Evolutionary conservation across 2,329 filamentous ascomycete species (phyloP).

Genomic region (Colletotrichum graminicola): DNA sequence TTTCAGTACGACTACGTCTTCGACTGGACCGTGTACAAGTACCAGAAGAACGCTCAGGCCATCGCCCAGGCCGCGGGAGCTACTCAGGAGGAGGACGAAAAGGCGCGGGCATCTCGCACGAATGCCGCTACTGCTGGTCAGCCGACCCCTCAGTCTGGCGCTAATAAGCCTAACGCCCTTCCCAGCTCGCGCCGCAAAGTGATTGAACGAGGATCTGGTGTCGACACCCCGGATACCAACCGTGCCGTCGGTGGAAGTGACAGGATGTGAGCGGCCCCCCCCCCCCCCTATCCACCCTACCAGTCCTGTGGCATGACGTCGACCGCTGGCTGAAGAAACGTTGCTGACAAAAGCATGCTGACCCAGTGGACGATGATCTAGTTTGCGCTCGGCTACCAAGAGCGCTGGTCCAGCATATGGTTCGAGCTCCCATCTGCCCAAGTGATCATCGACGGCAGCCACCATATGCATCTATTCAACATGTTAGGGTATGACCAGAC

Average conservation of each 20-base stretch:
- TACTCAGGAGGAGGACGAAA: constrained; percentile 78
- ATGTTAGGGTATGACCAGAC: constrained; percentile 44
- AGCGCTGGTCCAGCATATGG: constrained; percentile 66
- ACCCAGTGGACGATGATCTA: constrained; percentile 85
- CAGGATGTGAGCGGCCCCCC: constrained; percentile 94
- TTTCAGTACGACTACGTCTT: constrained; percentile 99
- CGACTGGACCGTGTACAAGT: constrained; percentile 99
- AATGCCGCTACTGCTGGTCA: constrained; percentile 74
- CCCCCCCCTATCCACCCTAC: constrained; percentile 85
- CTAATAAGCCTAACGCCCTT: constrained; percentile 78
- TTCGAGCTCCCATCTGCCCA: constrained; percentile 57
- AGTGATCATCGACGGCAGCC: constrained; percentile 53
- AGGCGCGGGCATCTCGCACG: constrained; percentile 76
- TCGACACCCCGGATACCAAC: constrained; percentile 79
- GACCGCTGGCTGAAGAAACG: constrained; percentile 80
- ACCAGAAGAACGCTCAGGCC: constrained; percentile 95
- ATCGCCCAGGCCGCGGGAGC: constrained; percentile 83
- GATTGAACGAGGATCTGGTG: constrained; percentile 74
- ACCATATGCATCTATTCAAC: constrained; percentile 43
- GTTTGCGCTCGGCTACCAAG: constrained; percentile 86
- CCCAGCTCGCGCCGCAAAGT: constrained; percentile 87
- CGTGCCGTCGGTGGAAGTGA: constrained; percentile 84
- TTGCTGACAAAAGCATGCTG: constrained; percentile 81
- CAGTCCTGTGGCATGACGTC: constrained; percentile 58
- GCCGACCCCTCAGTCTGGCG: constrained; percentile 68